A percentile compares a stretch with the other conserved stretches of the same genome.
These are phyloP conservation scores for Magnaporthales sp. DNA, from an alignment of 2,329 filamentous ascomycete genomes.

Conservation along the genomic window DNA sequence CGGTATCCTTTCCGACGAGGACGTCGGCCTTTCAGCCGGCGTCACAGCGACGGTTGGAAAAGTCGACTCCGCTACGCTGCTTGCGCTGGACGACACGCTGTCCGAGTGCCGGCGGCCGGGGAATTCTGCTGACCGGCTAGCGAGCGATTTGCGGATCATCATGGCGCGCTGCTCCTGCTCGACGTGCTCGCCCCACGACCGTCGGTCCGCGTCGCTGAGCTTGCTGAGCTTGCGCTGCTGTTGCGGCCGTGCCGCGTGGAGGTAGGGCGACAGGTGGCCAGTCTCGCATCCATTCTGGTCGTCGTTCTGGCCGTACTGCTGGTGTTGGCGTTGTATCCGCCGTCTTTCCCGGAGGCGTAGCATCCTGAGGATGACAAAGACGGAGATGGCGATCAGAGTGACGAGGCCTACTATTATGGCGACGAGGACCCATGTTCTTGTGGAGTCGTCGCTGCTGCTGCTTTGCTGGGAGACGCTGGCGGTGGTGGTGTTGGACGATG, in stretches of 20 bases:
- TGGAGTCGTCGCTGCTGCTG: not conserved
- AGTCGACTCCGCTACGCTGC: constrained; percentile 4
- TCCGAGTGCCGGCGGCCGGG: constrained; percentile 4
- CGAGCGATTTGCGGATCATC: constrained; percentile 36
- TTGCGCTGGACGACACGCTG: constrained; percentile 6
- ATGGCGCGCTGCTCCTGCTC: constrained; percentile 27
- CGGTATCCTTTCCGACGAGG: constrained; percentile 9
- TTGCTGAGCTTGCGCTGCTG: not conserved
- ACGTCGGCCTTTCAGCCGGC: too few species aligned
- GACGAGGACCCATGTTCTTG: not conserved
- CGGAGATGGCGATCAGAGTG: not conserved
- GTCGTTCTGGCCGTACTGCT: not conserved
- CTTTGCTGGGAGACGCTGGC: not conserved
- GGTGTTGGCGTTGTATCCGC: not conserved
- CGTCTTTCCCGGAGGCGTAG: not conserved
- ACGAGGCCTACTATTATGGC: not conserved
- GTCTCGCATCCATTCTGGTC: not conserved
- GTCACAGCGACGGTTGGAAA: not conserved
- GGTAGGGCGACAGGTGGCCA: not conserved
- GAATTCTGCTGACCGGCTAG: constrained; percentile 14
- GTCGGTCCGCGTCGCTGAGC: not conserved
- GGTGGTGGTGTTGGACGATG: not conserved
- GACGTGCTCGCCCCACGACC: not conserved
- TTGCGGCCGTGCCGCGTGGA: not conserved
- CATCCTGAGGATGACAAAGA: not conserved